Evolutionary conservation across 2,329 filamentous ascomycete genomes (phyloP), one percentile per base, ranked within the genome.

Genomic region (Gnomoniopsis smithogilvyi): DNA sequence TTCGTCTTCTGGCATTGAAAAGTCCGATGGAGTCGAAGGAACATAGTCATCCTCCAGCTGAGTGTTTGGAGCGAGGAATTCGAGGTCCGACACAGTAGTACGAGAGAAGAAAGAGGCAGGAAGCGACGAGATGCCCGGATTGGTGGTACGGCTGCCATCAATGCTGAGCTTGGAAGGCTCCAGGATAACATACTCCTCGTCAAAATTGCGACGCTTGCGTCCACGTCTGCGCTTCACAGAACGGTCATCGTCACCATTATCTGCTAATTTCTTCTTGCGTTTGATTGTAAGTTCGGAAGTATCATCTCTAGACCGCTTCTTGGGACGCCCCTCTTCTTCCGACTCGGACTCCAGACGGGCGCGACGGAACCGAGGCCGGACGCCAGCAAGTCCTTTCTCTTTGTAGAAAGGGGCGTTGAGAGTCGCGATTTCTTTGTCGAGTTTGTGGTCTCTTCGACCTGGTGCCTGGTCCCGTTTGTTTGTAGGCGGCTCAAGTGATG

Each of bases 331-430:
- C 17, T 51, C 61, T 1, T 62, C 57, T 50, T 59, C 60, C 17
- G 59, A 50, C 26, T 59, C 60, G 10, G 60, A 59, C 24, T 60
- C 56, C 6, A 59, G 15, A 6, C 53, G 56, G 10, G 22, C 33
- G 30, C 60, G 48, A 54, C 62, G 54, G 15, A 26, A 43, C 4
- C 12, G 15, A 12, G 64, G 46, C 14, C 61, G 61, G 26, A 64
- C 54, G 15, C 64, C 65, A 3, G 58, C 57, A 8, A 66, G 54
- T 6, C 48, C 59, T 63, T 63, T 70, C 59, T 58, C 69, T 21
- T 63, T 69, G 66, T 83, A 83, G 30, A 81, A 77, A 2, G 80
- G 80, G 1, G 80, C 80, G 54, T 76, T 73, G 30, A 83, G 66
- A n/a, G 76, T 72, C 38, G 80, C 78, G 19, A 83, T 73, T 52